These are phyloP conservation scores for Talaromyces piceae DNA, from an alignment of 2,329 filamentous ascomycete genomes.

Conservation along the genomic window DNA sequence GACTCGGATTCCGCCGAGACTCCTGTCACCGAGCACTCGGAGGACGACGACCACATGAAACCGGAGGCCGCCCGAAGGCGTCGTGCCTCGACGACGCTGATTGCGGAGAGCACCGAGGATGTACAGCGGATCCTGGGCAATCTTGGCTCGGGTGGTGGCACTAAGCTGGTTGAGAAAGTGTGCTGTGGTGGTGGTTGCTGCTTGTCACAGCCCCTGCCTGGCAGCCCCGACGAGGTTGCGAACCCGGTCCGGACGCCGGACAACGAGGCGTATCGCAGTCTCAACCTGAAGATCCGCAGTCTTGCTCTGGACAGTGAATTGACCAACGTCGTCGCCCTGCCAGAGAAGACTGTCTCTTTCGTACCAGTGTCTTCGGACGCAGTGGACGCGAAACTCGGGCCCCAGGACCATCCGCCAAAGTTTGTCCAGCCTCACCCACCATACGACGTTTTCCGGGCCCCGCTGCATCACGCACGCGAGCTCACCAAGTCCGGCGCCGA, in stretches of 20 bases:
- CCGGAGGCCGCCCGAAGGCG: conserved; percentile 22
- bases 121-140: conserved; percentile 52
- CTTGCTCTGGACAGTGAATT: conserved; percentile 64
- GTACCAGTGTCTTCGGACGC: conserved; percentile 29
- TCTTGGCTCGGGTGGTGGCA: conserved; percentile 39
- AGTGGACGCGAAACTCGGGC: conserved; percentile 26
- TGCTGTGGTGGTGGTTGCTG: conserved; percentile 61
- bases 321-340: conserved; percentile 63
- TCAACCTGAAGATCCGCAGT: conserved; percentile 67
- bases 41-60: conserved; percentile 17
- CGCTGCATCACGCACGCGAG: conserved; percentile 74
- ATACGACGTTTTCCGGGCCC: conserved; percentile 85
- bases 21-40: conserved; percentile 33
- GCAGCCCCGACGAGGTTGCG: conserved; percentile 19
- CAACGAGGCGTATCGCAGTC: conserved; percentile 74
- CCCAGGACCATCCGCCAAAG: conserved; percentile 61
- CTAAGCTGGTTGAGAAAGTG: conserved; percentile 54
- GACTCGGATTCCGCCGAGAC: conserved; percentile 34
- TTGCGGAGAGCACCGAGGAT: conserved; percentile 53
- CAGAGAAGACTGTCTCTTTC: conserved; percentile 67
- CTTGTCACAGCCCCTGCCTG: conserved; percentile 48
- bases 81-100: conserved; percentile 42
- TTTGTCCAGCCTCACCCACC: conserved; percentile 95
- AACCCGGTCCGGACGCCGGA: conserved; percentile 52
- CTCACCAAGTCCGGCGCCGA: conserved; percentile 82